Evolutionary conservation across 352 stramenopile genomes (phyloP), one percentile per base, ranked within the genome.

Genomic region (Phytopythium montanum): DNA sequence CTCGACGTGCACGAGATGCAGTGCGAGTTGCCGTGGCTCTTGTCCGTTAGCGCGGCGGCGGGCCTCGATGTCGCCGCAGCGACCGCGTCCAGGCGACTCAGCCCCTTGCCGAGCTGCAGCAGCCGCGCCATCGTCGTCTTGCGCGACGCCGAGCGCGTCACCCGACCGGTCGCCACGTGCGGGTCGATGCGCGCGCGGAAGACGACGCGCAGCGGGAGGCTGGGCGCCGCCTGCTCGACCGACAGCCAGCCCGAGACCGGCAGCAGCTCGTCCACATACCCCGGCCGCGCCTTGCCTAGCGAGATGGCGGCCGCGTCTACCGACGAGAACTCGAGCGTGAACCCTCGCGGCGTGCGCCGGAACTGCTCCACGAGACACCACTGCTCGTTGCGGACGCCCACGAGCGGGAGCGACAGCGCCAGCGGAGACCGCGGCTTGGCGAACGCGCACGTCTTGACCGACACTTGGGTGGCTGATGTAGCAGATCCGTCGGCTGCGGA

Each of bases 291-390:
- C 48, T 79, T 79, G n/a, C 70, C 70, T 8, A 60, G 53, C 14
- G 66, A 41, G n/a, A 78, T 51, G n/a, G 75, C 67, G 21, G 60
- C 55, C 31, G 57, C 58, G 5, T 66, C 60, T 3, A 78, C 2
- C 0, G 70, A 75, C 13, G 61, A 58, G 34, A 75, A 72, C 9
- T 72, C 60, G 18, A 75, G 19, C 13, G 61, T 60, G 42, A 75
- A 78, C 12, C 70, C 70, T 8, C 70, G 58, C 28, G 72, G 68
- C 6, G 59, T 74, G 16, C 63, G 66, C 36, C 54, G 66, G 58
- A 76, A 73, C 33, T 76, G 68, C 62, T 76, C 69, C 25, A 73
- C 54, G 38, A 60, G 66, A 46, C 69, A 73, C 66, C 72, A 70
- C 28, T 79, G 70, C 59, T 79, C 64, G 54, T 75, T 79, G 33